A percentile compares a stretch with the other conserved stretches of the same genome.
These are phyloP conservation scores for Aureobasidium leucospermi DNA, from an alignment of 2,329 filamentous ascomycete species.

Conservation along the genomic window DNA sequence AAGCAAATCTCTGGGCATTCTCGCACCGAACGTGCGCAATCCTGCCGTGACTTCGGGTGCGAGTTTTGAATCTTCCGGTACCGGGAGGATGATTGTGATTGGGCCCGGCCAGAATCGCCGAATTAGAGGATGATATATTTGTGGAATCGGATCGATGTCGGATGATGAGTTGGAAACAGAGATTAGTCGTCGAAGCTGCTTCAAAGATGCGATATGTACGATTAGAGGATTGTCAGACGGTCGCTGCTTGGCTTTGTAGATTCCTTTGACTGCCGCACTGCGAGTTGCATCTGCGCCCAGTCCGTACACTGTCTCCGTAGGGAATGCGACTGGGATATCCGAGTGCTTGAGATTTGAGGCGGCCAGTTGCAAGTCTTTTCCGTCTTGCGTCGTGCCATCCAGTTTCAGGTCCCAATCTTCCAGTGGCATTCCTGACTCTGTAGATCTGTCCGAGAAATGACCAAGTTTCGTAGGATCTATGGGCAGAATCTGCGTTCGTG, in stretches of 20 bases:
- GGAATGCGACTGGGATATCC: conserved; percentile 81
- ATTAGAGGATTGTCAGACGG: conserved; percentile 95
- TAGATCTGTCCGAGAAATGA: conserved; percentile 24
- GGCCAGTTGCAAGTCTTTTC: conserved; percentile 53
- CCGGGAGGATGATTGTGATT: conserved; percentile 79
- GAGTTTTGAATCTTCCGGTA: conserved; percentile 60
- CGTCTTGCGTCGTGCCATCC: conserved; percentile 34
- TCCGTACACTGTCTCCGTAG: conserved; percentile 96
- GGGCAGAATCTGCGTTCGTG: conserved; percentile 30
- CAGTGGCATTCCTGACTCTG: conserved; percentile 24
- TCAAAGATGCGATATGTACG: conserved; percentile 76
- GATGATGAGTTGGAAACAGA: conserved; percentile 23
- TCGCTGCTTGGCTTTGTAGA: conserved; percentile 82
- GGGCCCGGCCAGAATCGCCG: conserved; percentile 89
- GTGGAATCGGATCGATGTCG: conserved; percentile 51
- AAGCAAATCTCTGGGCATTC: conserved; percentile 81
- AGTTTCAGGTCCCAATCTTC: conserved; percentile 27
- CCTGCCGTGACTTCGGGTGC: conserved; percentile 90
- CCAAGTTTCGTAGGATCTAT: conserved; percentile 36
- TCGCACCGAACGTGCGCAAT: conserved; percentile 75
- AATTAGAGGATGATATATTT: conserved; percentile 72
- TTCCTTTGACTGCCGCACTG: conserved; percentile 75
- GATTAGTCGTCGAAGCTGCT: conserved; percentile 63
- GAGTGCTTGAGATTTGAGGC: conserved; percentile 58
- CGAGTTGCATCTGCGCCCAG: conserved; percentile 93